phyloP scores from a whole-genome alignment of 2,329 filamentous ascomycete species.

The Botrytis fabae region DNA sequence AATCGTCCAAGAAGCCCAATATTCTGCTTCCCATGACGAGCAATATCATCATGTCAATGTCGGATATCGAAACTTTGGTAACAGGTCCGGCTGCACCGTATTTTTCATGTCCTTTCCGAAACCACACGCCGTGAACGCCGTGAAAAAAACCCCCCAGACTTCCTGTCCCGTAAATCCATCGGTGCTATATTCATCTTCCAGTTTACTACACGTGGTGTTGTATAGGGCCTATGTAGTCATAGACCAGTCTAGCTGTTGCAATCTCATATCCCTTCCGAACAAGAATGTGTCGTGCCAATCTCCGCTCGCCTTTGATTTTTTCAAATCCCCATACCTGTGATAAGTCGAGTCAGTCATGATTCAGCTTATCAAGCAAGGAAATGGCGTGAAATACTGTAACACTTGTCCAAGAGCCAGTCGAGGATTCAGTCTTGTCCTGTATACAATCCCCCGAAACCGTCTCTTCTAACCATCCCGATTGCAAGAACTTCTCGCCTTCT shows the following conservation, averaged over 20 bases:
- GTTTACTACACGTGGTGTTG: background rate
- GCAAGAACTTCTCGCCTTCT: background rate
- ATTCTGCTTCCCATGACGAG: background rate
- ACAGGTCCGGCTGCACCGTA: background rate
- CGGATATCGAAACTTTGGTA: background rate
- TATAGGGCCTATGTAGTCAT: conserved; percentile 2
- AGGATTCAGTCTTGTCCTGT: background rate
- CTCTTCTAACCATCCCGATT: background rate
- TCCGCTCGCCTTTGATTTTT: background rate
- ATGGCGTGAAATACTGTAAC: background rate
- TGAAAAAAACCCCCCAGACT: background rate
- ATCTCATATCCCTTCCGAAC: conserved; percentile 9
- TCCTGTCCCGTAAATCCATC: background rate
- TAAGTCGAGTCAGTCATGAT: background rate
- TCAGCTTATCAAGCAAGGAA: background rate
- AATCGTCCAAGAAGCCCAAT: background rate
- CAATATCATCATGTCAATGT: background rate
- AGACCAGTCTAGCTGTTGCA: background rate
- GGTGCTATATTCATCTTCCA: background rate
- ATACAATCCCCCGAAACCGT: background rate
- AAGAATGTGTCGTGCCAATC: background rate
- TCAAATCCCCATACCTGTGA: conserved; percentile 6
- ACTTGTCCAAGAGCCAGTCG: background rate
- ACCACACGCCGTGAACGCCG: background rate
- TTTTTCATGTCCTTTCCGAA: background rate